These are phyloP conservation scores for Leccinellum albellum DNA, from an alignment of 768 basidiomycete species.

Conservation along the genomic window DNA sequence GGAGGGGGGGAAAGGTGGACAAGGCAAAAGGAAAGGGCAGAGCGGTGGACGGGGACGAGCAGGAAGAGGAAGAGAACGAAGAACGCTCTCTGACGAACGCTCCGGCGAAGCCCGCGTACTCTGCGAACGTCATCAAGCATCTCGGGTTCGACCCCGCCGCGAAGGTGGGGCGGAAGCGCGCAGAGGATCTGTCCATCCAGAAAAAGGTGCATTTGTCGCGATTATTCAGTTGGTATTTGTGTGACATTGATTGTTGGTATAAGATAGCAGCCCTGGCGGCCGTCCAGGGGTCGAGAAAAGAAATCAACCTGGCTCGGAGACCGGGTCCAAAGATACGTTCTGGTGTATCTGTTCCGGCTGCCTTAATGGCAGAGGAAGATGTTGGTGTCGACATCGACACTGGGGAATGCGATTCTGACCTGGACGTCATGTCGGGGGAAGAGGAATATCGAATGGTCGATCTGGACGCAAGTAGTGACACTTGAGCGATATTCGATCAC, in stretches of 20 bases:
- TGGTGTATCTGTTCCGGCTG: slow-evolving; percentile 42
- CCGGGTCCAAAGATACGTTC: slow-evolving; percentile 65
- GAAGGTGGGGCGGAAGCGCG: slow-evolving; percentile 46
- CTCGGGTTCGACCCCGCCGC: slow-evolving; percentile 78
- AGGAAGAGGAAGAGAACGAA: slow-evolving; percentile 7
- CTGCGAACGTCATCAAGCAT: slow-evolving; percentile 60
- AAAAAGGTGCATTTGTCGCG: slow-evolving; percentile 48
- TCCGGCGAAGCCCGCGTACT: slow-evolving; percentile 50
- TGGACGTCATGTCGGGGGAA: slow-evolving; percentile 5
- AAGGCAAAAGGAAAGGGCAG: slow-evolving; percentile 17
- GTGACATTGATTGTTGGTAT: background rate
- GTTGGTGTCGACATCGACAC: background rate
- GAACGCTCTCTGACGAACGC: slow-evolving; percentile 14
- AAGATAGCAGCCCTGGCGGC: slow-evolving; percentile 58
- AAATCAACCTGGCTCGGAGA: slow-evolving; percentile 56
- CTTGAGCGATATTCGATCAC: background rate
- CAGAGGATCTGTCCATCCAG: slow-evolving; percentile 40
- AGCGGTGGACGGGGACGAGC: background rate
- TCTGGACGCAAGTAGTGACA: slow-evolving; percentile 21
- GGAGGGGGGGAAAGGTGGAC: slow-evolving; percentile 15
- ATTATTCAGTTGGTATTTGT: background rate
- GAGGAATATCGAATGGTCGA: slow-evolving; percentile 18
- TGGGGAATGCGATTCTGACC: slow-evolving; percentile 12
- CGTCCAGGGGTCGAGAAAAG: slow-evolving; percentile 46
- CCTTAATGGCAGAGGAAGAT: slow-evolving; percentile 25